These are phyloP conservation scores for Penicillium cinerascens DNA, from an alignment of 495 filamentous ascomycete genomes.

Conservation along the genomic window DNA sequence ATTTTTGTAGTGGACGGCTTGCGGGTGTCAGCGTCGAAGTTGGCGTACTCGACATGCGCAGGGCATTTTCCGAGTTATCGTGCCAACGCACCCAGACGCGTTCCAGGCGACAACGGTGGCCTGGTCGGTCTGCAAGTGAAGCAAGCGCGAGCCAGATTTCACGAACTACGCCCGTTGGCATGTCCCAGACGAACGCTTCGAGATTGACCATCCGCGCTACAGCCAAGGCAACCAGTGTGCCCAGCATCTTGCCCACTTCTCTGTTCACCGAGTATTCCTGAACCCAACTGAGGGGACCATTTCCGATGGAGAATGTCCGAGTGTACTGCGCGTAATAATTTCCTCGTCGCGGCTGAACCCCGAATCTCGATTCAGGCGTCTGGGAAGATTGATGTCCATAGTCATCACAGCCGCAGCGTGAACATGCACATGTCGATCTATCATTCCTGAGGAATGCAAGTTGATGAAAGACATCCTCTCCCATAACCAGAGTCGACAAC, in stretches of 20 bases:
- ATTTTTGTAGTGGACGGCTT: constrained; percentile 30
- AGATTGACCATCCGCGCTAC: constrained; percentile 83
- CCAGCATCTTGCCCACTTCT: constrained; percentile 90
- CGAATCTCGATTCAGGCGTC: constrained; percentile 6
- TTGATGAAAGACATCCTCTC: constrained; percentile 64
- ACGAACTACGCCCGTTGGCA: constrained; percentile 85
- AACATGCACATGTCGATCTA: constrained; percentile 21
- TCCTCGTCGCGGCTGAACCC: constrained; percentile 44
- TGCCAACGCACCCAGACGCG: constrained; percentile 89
- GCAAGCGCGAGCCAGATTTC: constrained; percentile 84
- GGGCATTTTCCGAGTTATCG: constrained; percentile 60
- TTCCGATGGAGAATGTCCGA: constrained; percentile 85
- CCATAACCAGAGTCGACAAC: constrained; percentile 79
- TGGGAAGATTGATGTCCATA: constrained; percentile 13
- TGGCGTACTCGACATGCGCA: constrained; percentile 21
- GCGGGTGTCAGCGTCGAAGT: background rate
- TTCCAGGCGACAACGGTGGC: constrained; percentile 64
- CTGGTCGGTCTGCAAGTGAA: constrained; percentile 62
- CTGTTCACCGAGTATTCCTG: constrained; percentile 84
- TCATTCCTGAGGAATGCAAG: constrained; percentile 11
- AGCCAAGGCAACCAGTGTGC: constrained; percentile 82
- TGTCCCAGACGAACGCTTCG: constrained; percentile 93
- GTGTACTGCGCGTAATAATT: constrained; percentile 85
- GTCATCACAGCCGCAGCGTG: constrained; percentile 35
- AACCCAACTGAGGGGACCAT: constrained; percentile 80